These are phyloP conservation scores for Aurifilum marmelostoma DNA, from an alignment of 2,329 filamentous ascomycete species.

Conservation along the genomic window DNA sequence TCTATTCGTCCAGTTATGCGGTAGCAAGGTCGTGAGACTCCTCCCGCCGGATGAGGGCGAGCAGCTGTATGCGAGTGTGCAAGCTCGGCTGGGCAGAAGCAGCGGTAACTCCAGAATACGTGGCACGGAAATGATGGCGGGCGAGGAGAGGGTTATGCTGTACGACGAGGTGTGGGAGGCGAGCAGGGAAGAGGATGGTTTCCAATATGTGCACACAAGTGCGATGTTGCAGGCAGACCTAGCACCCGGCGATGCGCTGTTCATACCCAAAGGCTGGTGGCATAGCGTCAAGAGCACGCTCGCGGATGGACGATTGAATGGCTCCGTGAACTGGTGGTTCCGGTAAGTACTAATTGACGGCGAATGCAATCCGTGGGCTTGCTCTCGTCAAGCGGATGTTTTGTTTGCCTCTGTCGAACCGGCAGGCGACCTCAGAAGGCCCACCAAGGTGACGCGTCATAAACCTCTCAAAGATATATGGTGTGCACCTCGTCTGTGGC, in stretches of 20 bases:
- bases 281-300: conserved; percentile 75
- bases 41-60: conserved; percentile 67
- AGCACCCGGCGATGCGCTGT: conserved; percentile 69
- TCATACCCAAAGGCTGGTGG: conserved; percentile 86
- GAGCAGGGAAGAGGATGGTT: conserved; percentile 30
- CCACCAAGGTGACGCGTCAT: neutral
- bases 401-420: neutral
- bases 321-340: conserved; percentile 78
- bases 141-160: conserved; percentile 67
- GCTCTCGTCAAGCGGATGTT: neutral
- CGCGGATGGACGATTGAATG: conserved; percentile 41
- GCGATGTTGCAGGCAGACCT: conserved; percentile 58
- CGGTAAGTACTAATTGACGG: too few relatives aligned
- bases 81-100: conserved; percentile 41
- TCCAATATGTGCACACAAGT: conserved; percentile 29
- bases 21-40: conserved; percentile 73
- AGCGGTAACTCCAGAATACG: conserved; percentile 59
- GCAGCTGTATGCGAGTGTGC: conserved; percentile 61
- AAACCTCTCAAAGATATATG: neutral
- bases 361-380: too few relatives aligned
- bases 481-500: neutral
- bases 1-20: conserved; percentile 80
- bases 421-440: neutral
- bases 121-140: conserved; percentile 90
- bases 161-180: conserved; percentile 71